Evolutionary conservation across 768 basidiomycete species (phyloP).

Genomic region (Leccinum obscurum): DNA sequence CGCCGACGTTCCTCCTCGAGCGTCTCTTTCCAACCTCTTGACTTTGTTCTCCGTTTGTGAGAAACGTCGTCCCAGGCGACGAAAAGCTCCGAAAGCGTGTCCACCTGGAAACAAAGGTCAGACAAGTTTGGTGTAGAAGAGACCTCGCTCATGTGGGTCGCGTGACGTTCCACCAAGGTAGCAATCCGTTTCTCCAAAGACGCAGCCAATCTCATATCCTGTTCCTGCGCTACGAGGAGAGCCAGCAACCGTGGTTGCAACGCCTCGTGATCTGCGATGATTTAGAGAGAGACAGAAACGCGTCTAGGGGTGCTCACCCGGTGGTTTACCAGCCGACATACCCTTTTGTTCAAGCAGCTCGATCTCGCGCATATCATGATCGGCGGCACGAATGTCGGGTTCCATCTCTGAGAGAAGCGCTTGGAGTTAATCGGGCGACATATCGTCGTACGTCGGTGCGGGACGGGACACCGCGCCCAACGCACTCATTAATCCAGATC

Average conservation of each 20-base stretch:
- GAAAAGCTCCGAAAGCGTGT: slow-evolving; percentile 79
- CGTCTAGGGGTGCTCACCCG: slow-evolving; percentile 38
- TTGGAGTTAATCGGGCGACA: slow-evolving; percentile 69
- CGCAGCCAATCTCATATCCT: slow-evolving; percentile 54
- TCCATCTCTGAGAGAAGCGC: slow-evolving; percentile 78
- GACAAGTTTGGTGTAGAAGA: neutral
- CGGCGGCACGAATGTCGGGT: slow-evolving; percentile 78
- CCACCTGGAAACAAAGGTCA: slow-evolving; percentile 49
- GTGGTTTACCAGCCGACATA: slow-evolving; percentile 69
- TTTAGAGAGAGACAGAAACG: neutral
- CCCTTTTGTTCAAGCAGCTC: slow-evolving; percentile 68
- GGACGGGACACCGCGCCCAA: slow-evolving; percentile 57
- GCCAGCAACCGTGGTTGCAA: slow-evolving; percentile 62
- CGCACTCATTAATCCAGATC: slow-evolving; percentile 21
- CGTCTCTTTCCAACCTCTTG: slow-evolving; percentile 33
- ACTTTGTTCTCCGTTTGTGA: slow-evolving; percentile 65
- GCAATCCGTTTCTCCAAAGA: slow-evolving; percentile 68
- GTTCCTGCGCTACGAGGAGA: slow-evolving; percentile 56
- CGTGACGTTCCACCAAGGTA: slow-evolving; percentile 64
- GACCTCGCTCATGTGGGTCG: slow-evolving; percentile 55
- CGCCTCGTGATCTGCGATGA: slow-evolving; percentile 53
- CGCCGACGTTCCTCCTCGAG: no score
- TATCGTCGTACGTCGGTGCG: slow-evolving; percentile 57
- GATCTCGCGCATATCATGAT: slow-evolving; percentile 80
- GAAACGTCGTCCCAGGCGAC: slow-evolving; percentile 79